These are phyloP conservation scores for Middelhovenomyces tepae DNA, from an alignment of 805 yeast species.

Conservation along the genomic window DNA sequence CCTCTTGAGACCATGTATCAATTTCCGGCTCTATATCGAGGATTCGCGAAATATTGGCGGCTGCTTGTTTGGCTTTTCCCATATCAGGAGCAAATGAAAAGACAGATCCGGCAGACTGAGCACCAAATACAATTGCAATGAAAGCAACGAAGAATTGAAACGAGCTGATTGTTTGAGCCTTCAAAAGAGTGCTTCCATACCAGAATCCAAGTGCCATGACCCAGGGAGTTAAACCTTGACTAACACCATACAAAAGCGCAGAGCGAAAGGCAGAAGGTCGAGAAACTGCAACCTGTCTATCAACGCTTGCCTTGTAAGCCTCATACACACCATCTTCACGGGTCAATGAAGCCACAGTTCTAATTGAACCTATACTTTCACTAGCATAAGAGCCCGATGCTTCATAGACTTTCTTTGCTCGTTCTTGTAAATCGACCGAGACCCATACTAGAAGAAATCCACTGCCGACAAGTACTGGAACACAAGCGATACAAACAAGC, in stretches of 20 bases:
- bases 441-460: constrained; percentile 32
- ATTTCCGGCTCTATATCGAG: constrained; percentile 26
- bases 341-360: constrained; percentile 34
- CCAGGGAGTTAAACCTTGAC: constrained; percentile 34
- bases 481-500: constrained; percentile 31
- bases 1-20: constrained; percentile 26
- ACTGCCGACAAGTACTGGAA: constrained; percentile 31
- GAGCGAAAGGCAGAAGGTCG: constrained; percentile 22
- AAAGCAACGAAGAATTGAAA: constrained; percentile 33
- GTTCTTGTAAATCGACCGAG: constrained; percentile 25
- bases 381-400: constrained; percentile 33
- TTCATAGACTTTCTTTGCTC: constrained; percentile 31
- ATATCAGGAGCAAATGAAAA: constrained; percentile 36
- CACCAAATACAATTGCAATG: constrained; percentile 32
- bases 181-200: constrained; percentile 33
- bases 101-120: constrained; percentile 34
- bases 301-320: constrained; percentile 23
- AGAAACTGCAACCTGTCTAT: constrained; percentile 24
- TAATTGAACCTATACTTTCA: constrained; percentile 31
- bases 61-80: constrained; percentile 34
- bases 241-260: constrained; percentile 29
- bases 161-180: constrained; percentile 23
- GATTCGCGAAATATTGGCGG: constrained; percentile 26
- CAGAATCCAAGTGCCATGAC: constrained; percentile 34
- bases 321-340: constrained; percentile 31